Evolutionary conservation across 352 stramenopile genomes (phyloP), one percentile per base, ranked within the genome.

Genomic region (Phytophthora podocarpi): DNA sequence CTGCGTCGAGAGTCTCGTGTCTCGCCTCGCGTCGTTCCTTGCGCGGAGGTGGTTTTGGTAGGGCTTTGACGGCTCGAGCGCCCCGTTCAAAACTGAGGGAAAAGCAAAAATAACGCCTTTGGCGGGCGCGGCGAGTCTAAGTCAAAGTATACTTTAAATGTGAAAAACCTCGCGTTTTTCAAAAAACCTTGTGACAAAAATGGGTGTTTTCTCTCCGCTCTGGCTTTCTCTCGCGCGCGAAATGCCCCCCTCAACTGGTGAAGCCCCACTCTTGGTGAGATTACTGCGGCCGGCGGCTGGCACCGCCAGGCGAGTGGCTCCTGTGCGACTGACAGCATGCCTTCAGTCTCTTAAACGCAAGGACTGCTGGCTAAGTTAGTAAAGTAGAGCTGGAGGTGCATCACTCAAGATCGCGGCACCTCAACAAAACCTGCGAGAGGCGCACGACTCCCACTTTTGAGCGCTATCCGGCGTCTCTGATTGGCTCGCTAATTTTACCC

Each of bases 31-130:
- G 46, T 64, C 35, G 56, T 56, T 66, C 59, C 37, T 55, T 20
- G 45, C 45, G 31, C 35, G 49, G 58, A 65, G 39, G 23, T 68
- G 37, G 43, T 74, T 67, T 67, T 63, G 27, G 57, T 52, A 28
- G 32, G 43, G 37, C 43, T 47, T 54, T 49, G 43, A 60, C 45
- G 32, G 47, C 57, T 62, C 32, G 41, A 64, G 54, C 57, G 55
- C 67, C 54, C 62, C 45, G 64, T 77, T 71, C 49, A 74, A 74
- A 67, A 68, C 62, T 73, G 59, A 70, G 68, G 68, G 58, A 68
- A 74, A 77, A 74, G 51, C 59, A 64, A 72, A 74, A 77, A 74
- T 77, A 74, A 74, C 60, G 49, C 21, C 62, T 66, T 59, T 59
- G 39, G 47, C 49, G 45, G 45, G 37, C 59, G 42, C 36, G 15